phyloP scores from a whole-genome alignment of 2,329 filamentous ascomycete genomes.

The Fusarium tupiense region DNA sequence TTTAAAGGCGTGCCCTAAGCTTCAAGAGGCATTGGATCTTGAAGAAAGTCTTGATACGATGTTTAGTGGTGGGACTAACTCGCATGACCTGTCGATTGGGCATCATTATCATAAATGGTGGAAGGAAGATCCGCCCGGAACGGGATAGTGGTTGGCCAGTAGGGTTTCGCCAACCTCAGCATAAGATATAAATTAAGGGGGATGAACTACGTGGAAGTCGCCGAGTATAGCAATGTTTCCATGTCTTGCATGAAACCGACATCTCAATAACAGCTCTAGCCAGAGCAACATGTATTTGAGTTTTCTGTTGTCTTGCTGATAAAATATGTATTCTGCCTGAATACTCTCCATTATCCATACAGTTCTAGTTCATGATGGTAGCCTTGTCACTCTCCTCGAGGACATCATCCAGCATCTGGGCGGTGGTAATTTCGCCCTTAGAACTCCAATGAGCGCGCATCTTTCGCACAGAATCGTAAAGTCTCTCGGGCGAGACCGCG shows the following conservation, averaged over 20 bases:
- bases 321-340: too few relatives aligned
- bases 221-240: not conserved
- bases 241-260: not conserved
- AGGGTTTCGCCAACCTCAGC: not conserved
- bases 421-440: rapidly evolving
- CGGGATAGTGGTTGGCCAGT: not conserved
- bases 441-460: not conserved
- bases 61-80: rapidly evolving
- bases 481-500: not conserved
- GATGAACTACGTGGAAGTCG: not conserved
- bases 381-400: not conserved
- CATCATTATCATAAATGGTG: rapidly evolving
- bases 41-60: rapidly evolving
- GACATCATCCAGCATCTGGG: not conserved
- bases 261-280: not conserved
- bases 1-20: constrained; percentile 1
- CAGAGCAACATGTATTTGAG: not conserved
- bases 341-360: too few relatives aligned
- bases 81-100: not conserved
- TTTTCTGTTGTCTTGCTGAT: too few relatives aligned
- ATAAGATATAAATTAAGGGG: not conserved
- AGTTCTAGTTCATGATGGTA: not conserved
- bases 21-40: not conserved
- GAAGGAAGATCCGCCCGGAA: not conserved
- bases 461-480: not conserved